Evolutionary conservation across 306 rosid species (phyloP), one percentile per base, ranked within the genome.

Genomic region (Trifolium subterraneum): DNA sequence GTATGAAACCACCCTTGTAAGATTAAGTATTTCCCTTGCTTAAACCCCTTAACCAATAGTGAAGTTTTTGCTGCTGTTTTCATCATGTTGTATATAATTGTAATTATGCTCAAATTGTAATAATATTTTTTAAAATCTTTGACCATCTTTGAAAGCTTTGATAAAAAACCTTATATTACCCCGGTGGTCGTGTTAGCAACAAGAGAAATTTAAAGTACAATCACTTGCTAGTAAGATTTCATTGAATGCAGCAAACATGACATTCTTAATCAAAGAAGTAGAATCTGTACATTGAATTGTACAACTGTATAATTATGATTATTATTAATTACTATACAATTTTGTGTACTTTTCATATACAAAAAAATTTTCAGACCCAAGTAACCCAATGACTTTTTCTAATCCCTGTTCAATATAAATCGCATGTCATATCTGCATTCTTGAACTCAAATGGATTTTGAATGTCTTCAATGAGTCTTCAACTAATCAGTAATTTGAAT

Each of bases 401-500:
- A 60, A 29, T 22, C 71, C 55, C 11, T 23, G 55, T 66, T 66
- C 71, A 66, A 66, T 41, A 66, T 20, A 23, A 65, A 41, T 8
- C 7, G 10, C 35, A 65, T n/a, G 55, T 41, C 8, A 16, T 33
- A 11, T 64, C n/a, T 18, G 47, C 69, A 64, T 38, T 38, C 27
- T 38, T 64, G 50, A 64, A 64, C 11, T 41, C 10, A 35, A 64
- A 36, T 64, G 29, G 69, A 64, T 16, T 36, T 64, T 64, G 15
- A 23, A 2, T 6, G 16, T 67, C 56, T 13, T 22, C 20, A 29
- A 58, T 18, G 31, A 14, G 52, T 59, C 70, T 13, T 69, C 25
- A 60, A 23, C 81, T 64, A 68, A 1, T 72, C 4, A 72, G 18
- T 60, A 36, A 22, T 51, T n/a, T 70, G 81, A 69, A 70, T 81